Conservation (phyloP, 2,329 filamentous ascomycete genomes). For the Fusarium coffeatum region DNA sequence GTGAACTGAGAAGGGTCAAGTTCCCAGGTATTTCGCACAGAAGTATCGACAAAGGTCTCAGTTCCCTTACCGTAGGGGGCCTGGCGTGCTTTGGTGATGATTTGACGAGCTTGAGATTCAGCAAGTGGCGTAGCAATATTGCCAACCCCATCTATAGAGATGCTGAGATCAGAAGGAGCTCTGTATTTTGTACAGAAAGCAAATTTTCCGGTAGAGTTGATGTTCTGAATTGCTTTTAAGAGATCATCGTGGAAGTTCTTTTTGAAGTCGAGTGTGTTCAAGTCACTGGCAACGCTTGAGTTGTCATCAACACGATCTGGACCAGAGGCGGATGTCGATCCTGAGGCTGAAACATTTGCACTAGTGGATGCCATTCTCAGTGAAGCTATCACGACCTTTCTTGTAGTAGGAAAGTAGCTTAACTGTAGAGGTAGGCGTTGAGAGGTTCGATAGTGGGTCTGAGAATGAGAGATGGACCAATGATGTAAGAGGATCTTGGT, state of each 20-base stretch:
- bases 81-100: too few relatives aligned
- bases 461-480: not conserved
- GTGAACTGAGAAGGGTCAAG: too few relatives aligned
- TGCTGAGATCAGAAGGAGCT: not conserved
- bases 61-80: too few relatives aligned
- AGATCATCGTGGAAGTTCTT: not conserved
- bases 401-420: not conserved
- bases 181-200: not conserved
- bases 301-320: too few relatives aligned
- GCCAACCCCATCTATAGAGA: slow-evolving; percentile 6
- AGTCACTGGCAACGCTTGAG: not conserved
- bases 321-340: too few relatives aligned
- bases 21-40: too few relatives aligned
- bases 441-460: not conserved
- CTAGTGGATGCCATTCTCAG: not conserved
- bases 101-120: not conserved
- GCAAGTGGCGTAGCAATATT: not conserved
- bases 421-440: not conserved
- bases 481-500: not conserved
- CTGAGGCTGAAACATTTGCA: too few relatives aligned
- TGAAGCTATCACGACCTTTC: not conserved
- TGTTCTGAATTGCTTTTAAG: not conserved
- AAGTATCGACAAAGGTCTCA: too few relatives aligned
- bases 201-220: not conserved
- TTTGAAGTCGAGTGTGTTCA: not conserved